Conservation (phyloP, 2,329 filamentous ascomycete genomes). For the Aspergillus viridinutans region DNA sequence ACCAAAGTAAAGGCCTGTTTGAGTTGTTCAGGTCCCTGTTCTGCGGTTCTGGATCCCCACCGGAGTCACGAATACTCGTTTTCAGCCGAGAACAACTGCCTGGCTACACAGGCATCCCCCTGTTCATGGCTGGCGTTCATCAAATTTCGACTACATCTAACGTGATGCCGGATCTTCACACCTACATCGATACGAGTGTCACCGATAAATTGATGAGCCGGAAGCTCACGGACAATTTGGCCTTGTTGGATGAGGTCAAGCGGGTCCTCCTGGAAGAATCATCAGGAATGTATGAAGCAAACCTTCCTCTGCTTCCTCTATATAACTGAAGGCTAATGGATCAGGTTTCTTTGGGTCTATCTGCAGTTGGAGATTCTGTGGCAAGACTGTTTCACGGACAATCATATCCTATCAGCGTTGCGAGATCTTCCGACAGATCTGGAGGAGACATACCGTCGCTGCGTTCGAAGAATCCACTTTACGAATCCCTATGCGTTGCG, state of each 20-base stretch:
- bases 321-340: too few species aligned
- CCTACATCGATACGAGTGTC: constrained; percentile 16
- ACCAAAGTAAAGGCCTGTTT: constrained; percentile 5
- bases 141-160: constrained; percentile 17
- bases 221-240: constrained; percentile 13
- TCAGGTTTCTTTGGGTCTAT: constrained; percentile 13
- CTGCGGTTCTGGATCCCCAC: background rate
- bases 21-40: constrained; percentile 7
- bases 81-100: constrained; percentile 20
- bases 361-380: constrained; percentile 21
- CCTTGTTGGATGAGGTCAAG: constrained; percentile 4
- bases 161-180: constrained; percentile 14
- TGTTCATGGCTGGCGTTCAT: constrained; percentile 11
- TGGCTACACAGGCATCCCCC: constrained; percentile 14
- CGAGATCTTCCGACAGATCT: constrained; percentile 12
- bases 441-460: constrained; percentile 18
- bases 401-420: constrained; percentile 13
- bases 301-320: background rate
- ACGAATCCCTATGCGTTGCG: constrained; percentile 6
- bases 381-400: constrained; percentile 17
- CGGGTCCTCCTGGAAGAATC: background rate
- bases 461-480: constrained; percentile 11
- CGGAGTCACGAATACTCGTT: constrained; percentile 11
- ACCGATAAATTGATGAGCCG: constrained; percentile 13
- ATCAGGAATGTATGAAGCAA: constrained; percentile 3